A percentile compares a stretch with the other conserved stretches of the same genome.
Evolutionary conservation across 495 filamentous ascomycete genomes (phyloP).

Genomic region (Talaromyces ruber): DNA sequence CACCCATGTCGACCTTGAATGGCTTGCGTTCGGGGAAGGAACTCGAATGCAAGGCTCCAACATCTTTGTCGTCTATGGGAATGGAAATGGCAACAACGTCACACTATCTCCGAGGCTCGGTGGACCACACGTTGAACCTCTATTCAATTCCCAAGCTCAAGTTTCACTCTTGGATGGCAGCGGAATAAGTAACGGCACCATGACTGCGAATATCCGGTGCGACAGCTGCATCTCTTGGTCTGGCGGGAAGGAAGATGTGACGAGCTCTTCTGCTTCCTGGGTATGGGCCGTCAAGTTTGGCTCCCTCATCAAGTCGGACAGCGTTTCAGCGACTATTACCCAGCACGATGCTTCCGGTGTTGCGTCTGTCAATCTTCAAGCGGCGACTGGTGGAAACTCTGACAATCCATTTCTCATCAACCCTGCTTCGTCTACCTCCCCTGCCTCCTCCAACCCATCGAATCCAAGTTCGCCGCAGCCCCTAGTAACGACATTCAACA

Average conservation of each 20-base stretch:
- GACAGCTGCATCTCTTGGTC: constrained; percentile 45
- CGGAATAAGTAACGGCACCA: constrained; percentile 41
- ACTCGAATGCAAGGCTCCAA: constrained; percentile 46
- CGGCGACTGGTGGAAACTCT: constrained; percentile 42
- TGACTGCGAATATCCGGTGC: constrained; percentile 53
- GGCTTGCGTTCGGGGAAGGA: constrained; percentile 58
- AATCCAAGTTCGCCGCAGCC: neutral
- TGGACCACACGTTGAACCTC: constrained; percentile 37
- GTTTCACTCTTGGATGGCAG: constrained; percentile 48
- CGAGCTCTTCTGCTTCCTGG: constrained; percentile 36
- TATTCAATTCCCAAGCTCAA: constrained; percentile 30
- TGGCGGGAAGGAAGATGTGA: constrained; percentile 35
- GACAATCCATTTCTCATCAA: constrained; percentile 50
- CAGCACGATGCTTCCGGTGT: constrained; percentile 44
- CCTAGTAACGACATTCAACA: neutral
- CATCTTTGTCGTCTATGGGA: constrained; percentile 58
- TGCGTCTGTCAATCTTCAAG: constrained; percentile 48
- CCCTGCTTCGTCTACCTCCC: neutral
- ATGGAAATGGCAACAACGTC: constrained; percentile 40
- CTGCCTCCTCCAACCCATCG: neutral
- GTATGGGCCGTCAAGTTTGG: constrained; percentile 57
- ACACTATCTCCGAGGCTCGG: constrained; percentile 53
- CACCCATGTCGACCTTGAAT: constrained; percentile 37
- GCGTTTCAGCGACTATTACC: constrained; percentile 33
- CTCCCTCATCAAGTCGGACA: constrained; percentile 40